Conservation (phyloP, 345 rosid species). For the Leavenworthia alabamica region DNA sequence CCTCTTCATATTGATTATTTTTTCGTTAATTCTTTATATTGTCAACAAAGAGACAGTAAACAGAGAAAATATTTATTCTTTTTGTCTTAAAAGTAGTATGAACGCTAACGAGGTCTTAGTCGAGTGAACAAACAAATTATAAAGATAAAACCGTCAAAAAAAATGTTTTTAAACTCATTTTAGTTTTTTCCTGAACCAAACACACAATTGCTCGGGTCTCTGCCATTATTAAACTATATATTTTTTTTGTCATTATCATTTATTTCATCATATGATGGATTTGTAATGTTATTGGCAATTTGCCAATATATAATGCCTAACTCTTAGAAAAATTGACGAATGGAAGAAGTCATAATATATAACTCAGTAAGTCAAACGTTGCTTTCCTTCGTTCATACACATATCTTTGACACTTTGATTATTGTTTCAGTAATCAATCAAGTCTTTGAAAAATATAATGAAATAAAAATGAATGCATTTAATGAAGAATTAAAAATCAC, state of each 20-base stretch:
- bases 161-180: not conserved
- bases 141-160: not conserved
- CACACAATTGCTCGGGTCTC: not conserved
- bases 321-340: not conserved
- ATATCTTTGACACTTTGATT: slow-evolving; percentile 16
- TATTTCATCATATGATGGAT: not conserved
- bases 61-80: not conserved
- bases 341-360: not conserved
- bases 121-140: not conserved
- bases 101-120: not conserved
- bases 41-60: not conserved
- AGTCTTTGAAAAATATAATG: too few species aligned
- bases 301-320: not conserved
- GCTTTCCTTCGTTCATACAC: slow-evolving; percentile 25
- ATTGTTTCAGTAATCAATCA: slow-evolving; percentile 5
- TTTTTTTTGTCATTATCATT: not conserved
- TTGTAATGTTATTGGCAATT: not conserved
- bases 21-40: not conserved
- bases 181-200: not conserved
- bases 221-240: not conserved
- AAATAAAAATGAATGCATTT: slow-evolving; percentile 12
- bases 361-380: slow-evolving; percentile 9
- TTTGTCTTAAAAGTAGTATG: not conserved
- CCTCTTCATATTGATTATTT: not conserved
- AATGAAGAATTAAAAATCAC: slow-evolving; percentile 9